A percentile compares a stretch with the other conserved stretches of the same genome.
Evolutionary conservation across 768 basidiomycete genomes (phyloP).

Genomic region (Fomitopsis pulvina): DNA sequence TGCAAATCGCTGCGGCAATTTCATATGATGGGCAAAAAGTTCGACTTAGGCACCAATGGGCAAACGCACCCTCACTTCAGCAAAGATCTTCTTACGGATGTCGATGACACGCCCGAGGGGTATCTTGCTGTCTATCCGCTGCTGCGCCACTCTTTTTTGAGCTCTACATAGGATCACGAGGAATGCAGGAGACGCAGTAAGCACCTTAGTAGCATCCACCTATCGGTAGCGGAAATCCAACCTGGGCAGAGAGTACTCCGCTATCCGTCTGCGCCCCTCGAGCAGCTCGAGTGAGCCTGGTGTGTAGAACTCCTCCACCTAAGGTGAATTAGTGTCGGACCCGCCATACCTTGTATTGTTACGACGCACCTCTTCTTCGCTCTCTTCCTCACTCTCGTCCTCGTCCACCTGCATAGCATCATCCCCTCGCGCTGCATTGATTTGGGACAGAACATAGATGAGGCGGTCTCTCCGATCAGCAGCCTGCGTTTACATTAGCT

Average conservation of each 20-base stretch:
- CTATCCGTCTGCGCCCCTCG: slow-evolving; percentile 77
- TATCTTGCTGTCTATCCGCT: slow-evolving; percentile 83
- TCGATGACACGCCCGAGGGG: slow-evolving; percentile 88
- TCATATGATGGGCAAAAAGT: not conserved
- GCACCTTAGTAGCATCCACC: slow-evolving; percentile 59
- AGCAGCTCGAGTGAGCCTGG: slow-evolving; percentile 84
- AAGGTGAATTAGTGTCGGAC: slow-evolving; percentile 6
- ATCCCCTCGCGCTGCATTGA: slow-evolving; percentile 81
- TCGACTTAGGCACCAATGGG: not conserved
- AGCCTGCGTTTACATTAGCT: slow-evolving; percentile 42
- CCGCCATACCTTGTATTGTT: not conserved
- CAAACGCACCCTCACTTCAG: slow-evolving; percentile 76
- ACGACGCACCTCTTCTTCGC: slow-evolving; percentile 66
- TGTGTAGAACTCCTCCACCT: slow-evolving; percentile 96
- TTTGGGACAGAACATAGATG: slow-evolving; percentile 91
- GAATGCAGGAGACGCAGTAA: slow-evolving; percentile 48
- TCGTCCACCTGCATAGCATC: slow-evolving; percentile 72
- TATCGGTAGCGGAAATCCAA: slow-evolving; percentile 59
- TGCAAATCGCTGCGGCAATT: slow-evolving; percentile 58
- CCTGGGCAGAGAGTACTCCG: slow-evolving; percentile 94
- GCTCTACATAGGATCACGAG: slow-evolving; percentile 62
- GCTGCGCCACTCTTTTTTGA: slow-evolving; percentile 88
- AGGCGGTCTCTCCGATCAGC: slow-evolving; percentile 95
- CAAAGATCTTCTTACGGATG: slow-evolving; percentile 84
- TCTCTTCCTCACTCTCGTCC: slow-evolving; percentile 60